A percentile compares a stretch with the other conserved stretches of the same genome.
phyloP scores from a whole-genome alignment of 148 eudicot genomes.

The Beta vulgaris region DNA sequence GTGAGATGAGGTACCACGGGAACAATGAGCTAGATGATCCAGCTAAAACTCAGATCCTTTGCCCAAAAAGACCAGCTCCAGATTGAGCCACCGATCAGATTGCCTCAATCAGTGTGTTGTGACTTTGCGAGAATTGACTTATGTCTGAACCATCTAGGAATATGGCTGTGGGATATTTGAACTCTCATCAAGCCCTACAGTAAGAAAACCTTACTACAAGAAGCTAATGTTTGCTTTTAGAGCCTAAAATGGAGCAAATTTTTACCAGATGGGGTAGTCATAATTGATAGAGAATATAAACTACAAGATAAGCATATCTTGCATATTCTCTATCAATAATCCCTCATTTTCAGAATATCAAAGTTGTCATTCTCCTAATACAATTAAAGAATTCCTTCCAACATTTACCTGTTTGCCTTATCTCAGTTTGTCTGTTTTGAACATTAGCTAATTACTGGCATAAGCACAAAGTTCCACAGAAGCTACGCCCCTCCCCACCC shows the following conservation, averaged over 20 bases:
- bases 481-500: background rate
- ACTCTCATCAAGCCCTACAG: background rate
- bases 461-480: slow-evolving; percentile 3
- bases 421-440: background rate
- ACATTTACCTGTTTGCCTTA: slow-evolving; percentile 12
- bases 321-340: background rate
- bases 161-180: background rate
- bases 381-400: slow-evolving; percentile 9
- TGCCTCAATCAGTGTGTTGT: background rate
- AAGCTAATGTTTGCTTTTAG: background rate
- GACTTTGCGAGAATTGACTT: too few species aligned
- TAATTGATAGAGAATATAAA: too few species aligned
- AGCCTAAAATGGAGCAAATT: too few species aligned
- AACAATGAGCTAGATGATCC: background rate
- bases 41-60: background rate
- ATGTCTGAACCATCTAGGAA: background rate
- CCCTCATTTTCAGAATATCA: background rate
- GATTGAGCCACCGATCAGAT: background rate
- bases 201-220: too few species aligned
- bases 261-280: too few species aligned
- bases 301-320: background rate
- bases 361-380: background rate
- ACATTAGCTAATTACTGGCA: background rate
- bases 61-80: background rate
- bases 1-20: background rate